A percentile compares a stretch with the other conserved stretches of the same genome.
Evolutionary conservation across 2,329 filamentous ascomycete genomes (phyloP).

Genomic region (Penicillium sp.): DNA sequence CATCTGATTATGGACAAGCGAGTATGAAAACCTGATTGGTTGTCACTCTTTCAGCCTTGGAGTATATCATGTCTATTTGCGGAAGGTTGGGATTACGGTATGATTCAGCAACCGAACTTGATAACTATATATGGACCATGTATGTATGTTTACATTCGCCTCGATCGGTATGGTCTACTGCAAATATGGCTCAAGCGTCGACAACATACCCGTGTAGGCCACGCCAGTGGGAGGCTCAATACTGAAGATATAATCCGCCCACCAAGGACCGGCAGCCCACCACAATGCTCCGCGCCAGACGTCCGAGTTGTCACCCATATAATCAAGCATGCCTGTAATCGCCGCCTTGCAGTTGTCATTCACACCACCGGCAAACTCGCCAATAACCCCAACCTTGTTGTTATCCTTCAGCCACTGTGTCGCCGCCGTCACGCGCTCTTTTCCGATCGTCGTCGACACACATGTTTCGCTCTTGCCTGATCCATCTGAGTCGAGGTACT

Average conservation of each 20-base stretch:
- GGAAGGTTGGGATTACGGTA: too few species aligned
- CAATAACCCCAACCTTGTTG: conserved; percentile 52
- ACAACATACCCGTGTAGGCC: conserved; percentile 40
- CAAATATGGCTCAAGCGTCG: conserved; percentile 26
- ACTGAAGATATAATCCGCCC: conserved; percentile 48
- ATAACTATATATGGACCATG: background rate
- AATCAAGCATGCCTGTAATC: conserved; percentile 49
- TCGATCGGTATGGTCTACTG: background rate
- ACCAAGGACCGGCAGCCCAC: conserved; percentile 57
- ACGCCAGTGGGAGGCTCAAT: conserved; percentile 50
- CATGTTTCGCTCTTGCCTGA: conserved; percentile 53
- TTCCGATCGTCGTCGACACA: conserved; percentile 53
- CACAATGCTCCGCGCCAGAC: conserved; percentile 55
- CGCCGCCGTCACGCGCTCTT: conserved; percentile 49
- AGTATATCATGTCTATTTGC: too few species aligned
- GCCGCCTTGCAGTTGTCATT: conserved; percentile 52
- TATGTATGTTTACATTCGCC: background rate
- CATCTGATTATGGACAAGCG: too few species aligned
- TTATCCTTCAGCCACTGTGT: conserved; percentile 56
- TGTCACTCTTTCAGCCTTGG: too few species aligned
- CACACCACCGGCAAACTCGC: conserved; percentile 54
- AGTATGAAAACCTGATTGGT: too few species aligned
- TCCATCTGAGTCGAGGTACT: conserved; percentile 58
- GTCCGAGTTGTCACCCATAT: conserved; percentile 49
- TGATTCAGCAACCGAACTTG: background rate